Evolutionary conservation across 2,329 filamentous ascomycete species (phyloP), one percentile per base, ranked within the genome.

Genomic region (Aaosphaeria pasadenensis): DNA sequence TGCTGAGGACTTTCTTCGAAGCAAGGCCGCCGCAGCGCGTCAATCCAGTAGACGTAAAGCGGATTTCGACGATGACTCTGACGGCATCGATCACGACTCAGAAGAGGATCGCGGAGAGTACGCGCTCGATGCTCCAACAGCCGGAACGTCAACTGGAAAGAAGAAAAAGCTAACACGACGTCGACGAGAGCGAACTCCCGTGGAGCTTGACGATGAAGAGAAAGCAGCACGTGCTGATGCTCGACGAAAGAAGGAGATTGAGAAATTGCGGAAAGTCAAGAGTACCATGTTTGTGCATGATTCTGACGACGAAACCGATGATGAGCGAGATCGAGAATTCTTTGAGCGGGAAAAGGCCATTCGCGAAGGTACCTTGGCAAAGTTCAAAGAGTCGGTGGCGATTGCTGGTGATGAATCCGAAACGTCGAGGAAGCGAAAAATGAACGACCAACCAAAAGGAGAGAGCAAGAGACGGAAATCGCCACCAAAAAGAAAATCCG

Each of bases 241-340:
- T 46, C 78, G 86, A 35, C 79, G 82, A 46, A 77, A 85, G 45
- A 86, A 82, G 56, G 85, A 95, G 56, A 74, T 82, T n/a, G 89
- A 91, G 61, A 91, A 91, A 70, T 79, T 84, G 43, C 77, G 77
- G 31, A 88, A 87, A 64, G 87, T 94, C 72, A 97, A 96, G 76
- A 95, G 88, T 60, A 85, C 86, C 28, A 72, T 92, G 36, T 92
- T 85, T 60, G 87, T 99, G 44, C 82, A 87, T 49, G 85, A 86
- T 35, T 90, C 87, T 56, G 94, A 97, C 64, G 94, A 97, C 45
- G 91, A 95, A 55, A 86, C 81, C 53, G 90, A 96, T 61, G 84
- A 81, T 32, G 89, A 91, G 42, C 81, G 83, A 48, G 82, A 88
- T 70, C 75, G 66, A 24, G 83, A 81, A 17, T 96, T 96, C 71